Percentiles rank a stretch among this genome's conserved stretches.
phyloP scores from a whole-genome alignment of 2,329 filamentous ascomycete species.

The Plectosphaerella sp. region DNA sequence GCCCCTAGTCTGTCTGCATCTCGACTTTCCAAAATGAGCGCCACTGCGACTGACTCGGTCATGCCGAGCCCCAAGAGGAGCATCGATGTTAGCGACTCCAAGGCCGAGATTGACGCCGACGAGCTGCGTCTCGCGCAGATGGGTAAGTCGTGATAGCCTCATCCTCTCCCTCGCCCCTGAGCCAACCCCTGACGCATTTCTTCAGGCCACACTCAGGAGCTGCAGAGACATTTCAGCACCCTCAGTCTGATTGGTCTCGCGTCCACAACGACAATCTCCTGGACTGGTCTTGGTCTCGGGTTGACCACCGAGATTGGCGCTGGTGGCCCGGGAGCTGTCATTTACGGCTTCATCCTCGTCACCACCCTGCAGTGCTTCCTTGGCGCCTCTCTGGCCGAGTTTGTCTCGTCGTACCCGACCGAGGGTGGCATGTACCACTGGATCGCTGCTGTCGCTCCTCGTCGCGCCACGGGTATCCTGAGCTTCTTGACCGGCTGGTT shows the following conservation, averaged over 20 bases:
- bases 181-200: not conserved
- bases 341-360: slow-evolving; percentile 45
- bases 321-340: slow-evolving; percentile 42
- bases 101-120: slow-evolving; percentile 23
- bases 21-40: not conserved
- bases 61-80: slow-evolving; percentile 7
- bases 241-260: slow-evolving; percentile 43
- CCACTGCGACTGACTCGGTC: not conserved
- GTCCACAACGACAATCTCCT: slow-evolving; percentile 45
- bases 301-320: slow-evolving; percentile 41
- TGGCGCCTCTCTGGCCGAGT: slow-evolving; percentile 39
- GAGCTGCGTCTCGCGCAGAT: slow-evolving; percentile 38
- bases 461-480: slow-evolving; percentile 28
- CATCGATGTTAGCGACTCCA: slow-evolving; percentile 4
- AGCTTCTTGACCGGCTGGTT: slow-evolving; percentile 41
- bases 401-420: slow-evolving; percentile 43
- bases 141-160: slow-evolving; percentile 22
- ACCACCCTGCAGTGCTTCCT: slow-evolving; percentile 40
- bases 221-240: slow-evolving; percentile 41
- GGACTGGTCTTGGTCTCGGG: slow-evolving; percentile 40
- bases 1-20: not conserved
- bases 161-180: not conserved
- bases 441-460: slow-evolving; percentile 41
- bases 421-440: slow-evolving; percentile 48
- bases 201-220: slow-evolving; percentile 41